phyloP scores from a whole-genome alignment of 768 basidiomycete genomes.

The Termitomyces sp. region DNA sequence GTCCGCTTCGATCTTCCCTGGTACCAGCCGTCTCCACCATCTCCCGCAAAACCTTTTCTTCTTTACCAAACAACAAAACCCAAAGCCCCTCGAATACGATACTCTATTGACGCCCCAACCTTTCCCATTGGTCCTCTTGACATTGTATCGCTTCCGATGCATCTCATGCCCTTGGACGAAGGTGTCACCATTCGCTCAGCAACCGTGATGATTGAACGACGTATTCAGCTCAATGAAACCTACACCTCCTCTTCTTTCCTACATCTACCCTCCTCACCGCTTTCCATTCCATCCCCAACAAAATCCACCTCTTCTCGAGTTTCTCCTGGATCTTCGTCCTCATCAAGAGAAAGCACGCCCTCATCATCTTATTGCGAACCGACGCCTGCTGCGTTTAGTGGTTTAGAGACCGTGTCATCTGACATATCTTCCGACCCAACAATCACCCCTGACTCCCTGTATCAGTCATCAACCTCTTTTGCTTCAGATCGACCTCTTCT shows the following conservation, averaged over 20 bases:
- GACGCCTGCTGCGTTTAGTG: slow-evolving; percentile 5
- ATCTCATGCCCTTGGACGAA: slow-evolving; percentile 57
- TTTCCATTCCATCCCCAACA: slow-evolving; percentile 15
- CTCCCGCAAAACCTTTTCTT: slow-evolving; percentile 33
- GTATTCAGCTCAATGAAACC: slow-evolving; percentile 56
- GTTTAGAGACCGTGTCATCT: slow-evolving; percentile 19
- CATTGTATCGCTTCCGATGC: slow-evolving; percentile 62
- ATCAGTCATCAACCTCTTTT: slow-evolving; percentile 26
- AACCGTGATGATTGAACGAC: slow-evolving; percentile 64
- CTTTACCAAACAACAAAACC: slow-evolving; percentile 46
- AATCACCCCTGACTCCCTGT: slow-evolving; percentile 34
- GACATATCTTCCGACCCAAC: slow-evolving; percentile 36
- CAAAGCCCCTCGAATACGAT: slow-evolving; percentile 56
- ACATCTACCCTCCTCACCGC: slow-evolving; percentile 19
- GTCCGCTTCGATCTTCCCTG: slow-evolving; percentile 63
- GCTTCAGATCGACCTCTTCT: slow-evolving; percentile 27
- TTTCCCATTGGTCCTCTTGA: slow-evolving; percentile 69
- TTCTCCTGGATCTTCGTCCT: slow-evolving; percentile 24
- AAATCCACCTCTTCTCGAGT: slow-evolving; percentile 8
- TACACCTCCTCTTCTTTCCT: slow-evolving; percentile 18
- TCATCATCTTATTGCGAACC: slow-evolving; percentile 21
- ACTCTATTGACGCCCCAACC: slow-evolving; percentile 51
- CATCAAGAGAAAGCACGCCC: slow-evolving; percentile 28
- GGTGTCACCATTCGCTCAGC: slow-evolving; percentile 57
- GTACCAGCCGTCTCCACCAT: slow-evolving; percentile 31